Evolutionary conservation across 2,329 filamentous ascomycete species (phyloP).

Genomic region (Venturia carpophila): DNA sequence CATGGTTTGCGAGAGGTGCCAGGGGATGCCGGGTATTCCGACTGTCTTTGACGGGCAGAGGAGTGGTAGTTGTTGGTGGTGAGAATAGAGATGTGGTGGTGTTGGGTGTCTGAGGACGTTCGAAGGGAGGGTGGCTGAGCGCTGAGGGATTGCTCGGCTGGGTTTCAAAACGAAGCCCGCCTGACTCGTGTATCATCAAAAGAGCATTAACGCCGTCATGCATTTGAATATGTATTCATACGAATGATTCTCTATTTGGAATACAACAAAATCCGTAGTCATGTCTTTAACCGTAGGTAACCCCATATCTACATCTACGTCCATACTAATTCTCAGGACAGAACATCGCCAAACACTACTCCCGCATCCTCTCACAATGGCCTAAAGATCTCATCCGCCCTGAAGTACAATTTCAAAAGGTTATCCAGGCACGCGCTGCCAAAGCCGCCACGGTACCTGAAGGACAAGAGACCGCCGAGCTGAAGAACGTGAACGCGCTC

Average conservation of each 20-base stretch:
- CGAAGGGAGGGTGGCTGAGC: neutral
- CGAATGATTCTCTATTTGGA: too few relatives aligned
- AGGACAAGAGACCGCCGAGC: slow-evolving; percentile 28
- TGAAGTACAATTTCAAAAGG: slow-evolving; percentile 37
- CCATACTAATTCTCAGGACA: slow-evolving; percentile 17
- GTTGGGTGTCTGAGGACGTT: neutral
- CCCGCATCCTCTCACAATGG: slow-evolving; percentile 43
- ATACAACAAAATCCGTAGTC: neutral
- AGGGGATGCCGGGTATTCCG: neutral
- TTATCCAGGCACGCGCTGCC: slow-evolving; percentile 37
- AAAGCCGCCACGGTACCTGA: neutral
- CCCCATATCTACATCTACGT: neutral
- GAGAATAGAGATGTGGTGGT: neutral
- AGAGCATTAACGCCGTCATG: neutral
- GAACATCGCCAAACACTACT: slow-evolving; percentile 40
- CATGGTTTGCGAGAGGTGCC: neutral
- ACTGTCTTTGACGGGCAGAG: neutral
- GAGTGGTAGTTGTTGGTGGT: neutral
- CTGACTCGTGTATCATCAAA: neutral
- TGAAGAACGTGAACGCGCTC: slow-evolving; percentile 48
- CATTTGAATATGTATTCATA: slow-evolving; percentile 7
- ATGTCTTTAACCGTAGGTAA: neutral
- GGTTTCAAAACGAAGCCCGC: neutral
- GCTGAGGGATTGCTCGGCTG: neutral
- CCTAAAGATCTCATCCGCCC: slow-evolving; percentile 44